A percentile compares a stretch with the other conserved stretches of the same genome.
Evolutionary conservation across 345 rosid genomes (phyloP).

Genomic region (Murraya koenigii): DNA sequence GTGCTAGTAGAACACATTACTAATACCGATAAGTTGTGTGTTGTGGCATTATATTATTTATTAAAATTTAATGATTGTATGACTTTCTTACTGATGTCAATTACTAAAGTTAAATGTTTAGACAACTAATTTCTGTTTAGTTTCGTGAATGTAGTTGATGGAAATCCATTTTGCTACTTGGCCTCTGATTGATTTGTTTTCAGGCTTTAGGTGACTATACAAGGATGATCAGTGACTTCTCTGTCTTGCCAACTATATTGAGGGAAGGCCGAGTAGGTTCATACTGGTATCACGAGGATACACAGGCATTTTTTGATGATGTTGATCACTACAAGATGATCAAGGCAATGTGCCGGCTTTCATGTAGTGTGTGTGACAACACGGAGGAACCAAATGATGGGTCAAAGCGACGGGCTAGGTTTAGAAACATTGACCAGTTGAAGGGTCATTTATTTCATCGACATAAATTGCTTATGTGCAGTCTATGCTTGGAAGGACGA

Average conservation of each 20-base stretch:
- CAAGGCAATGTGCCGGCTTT: slow-evolving; percentile 97
- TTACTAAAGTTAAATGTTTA: neutral
- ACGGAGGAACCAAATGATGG: slow-evolving; percentile 59
- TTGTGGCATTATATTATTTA: neutral
- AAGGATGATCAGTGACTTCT: slow-evolving; percentile 79
- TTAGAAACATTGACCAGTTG: slow-evolving; percentile 83
- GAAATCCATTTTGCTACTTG: neutral
- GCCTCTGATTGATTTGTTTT: neutral
- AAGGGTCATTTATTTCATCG: slow-evolving; percentile 90
- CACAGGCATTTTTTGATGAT: slow-evolving; percentile 86
- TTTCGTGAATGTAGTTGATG: neutral
- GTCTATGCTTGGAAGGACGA: slow-evolving; percentile 89
- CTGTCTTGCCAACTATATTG: slow-evolving; percentile 70
- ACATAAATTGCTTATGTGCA: slow-evolving; percentile 81
- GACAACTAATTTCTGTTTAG: neutral
- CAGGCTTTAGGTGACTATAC: slow-evolving; percentile 96
- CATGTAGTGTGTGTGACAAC: slow-evolving; percentile 82
- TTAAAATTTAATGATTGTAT: neutral
- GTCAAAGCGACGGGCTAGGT: slow-evolving; percentile 52
- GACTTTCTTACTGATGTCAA: neutral
- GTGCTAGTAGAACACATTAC: neutral
- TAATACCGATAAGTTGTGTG: neutral
- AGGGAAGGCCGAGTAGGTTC: slow-evolving; percentile 78
- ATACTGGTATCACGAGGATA: slow-evolving; percentile 86
- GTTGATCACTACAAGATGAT: slow-evolving; percentile 91